A percentile compares a stretch with the other conserved stretches of the same genome.
Evolutionary conservation across 257 asterid genomes (phyloP).

Genomic region (Penstemon davidsonii): DNA sequence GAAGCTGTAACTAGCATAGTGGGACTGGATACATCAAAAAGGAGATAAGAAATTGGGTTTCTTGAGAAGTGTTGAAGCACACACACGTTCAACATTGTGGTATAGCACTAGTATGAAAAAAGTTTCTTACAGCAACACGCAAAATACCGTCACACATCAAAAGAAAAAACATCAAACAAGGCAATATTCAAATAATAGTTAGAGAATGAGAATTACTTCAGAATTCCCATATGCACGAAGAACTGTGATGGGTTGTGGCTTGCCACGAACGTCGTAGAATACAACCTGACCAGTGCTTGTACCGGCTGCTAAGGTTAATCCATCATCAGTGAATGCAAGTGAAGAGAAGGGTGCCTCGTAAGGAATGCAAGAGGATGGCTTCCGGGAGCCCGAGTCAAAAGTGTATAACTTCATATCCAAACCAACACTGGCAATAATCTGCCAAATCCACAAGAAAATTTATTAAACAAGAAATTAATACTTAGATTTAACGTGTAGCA

Average conservation of each 20-base stretch:
- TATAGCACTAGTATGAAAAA: slow-evolving; percentile 8
- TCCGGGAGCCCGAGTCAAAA: slow-evolving; percentile 82
- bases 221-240: slow-evolving; percentile 87
- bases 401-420: slow-evolving; percentile 94
- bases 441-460: slow-evolving; percentile 33
- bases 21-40: background rate
- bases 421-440: slow-evolving; percentile 96
- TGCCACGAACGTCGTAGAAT: slow-evolving; percentile 91
- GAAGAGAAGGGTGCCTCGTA: slow-evolving; percentile 95
- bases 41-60: background rate
- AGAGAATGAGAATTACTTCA: slow-evolving; percentile 52
- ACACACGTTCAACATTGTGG: slow-evolving; percentile 13
- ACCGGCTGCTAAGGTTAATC: slow-evolving; percentile 91
- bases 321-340: slow-evolving; percentile 88
- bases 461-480: slow-evolving; percentile 12
- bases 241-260: slow-evolving; percentile 89
- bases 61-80: slow-evolving; percentile 13
- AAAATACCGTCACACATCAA: slow-evolving; percentile 12
- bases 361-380: slow-evolving; percentile 80
- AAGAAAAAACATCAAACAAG: slow-evolving; percentile 26
- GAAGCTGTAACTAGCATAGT: slow-evolving; percentile 9
- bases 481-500: slow-evolving; percentile 16
- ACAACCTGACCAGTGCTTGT: slow-evolving; percentile 88
- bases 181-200: slow-evolving; percentile 25
- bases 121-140: slow-evolving; percentile 11